These are phyloP conservation scores for Urtica urens DNA, from an alignment of 306 rosid genomes.

Conservation along the genomic window DNA sequence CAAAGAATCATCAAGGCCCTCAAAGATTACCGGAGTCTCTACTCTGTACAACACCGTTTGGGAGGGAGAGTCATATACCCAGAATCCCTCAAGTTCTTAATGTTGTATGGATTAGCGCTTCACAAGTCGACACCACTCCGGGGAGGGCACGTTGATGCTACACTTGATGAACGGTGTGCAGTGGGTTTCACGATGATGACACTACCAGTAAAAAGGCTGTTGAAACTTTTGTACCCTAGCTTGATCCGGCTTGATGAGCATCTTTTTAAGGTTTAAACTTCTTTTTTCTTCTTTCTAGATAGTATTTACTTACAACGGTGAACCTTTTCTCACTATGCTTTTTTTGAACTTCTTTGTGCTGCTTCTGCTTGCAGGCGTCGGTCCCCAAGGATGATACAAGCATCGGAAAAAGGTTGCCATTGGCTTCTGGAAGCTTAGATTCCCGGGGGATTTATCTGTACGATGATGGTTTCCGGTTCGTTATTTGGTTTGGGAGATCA, in stretches of 20 bases:
- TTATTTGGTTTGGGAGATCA: constrained; percentile 86
- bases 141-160: constrained; percentile 75
- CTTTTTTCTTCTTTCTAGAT: too few relatives aligned
- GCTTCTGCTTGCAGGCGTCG: constrained; percentile 35
- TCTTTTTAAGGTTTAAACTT: constrained; percentile 58
- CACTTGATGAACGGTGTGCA: constrained; percentile 84
- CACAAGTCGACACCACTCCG: constrained; percentile 76
- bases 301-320: too few relatives aligned
- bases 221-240: constrained; percentile 82
- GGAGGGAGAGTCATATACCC: constrained; percentile 89
- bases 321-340: too few relatives aligned
- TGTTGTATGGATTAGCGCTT: constrained; percentile 78
- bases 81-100: constrained; percentile 69
- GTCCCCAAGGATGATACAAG: constrained; percentile 37
- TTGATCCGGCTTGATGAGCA: constrained; percentile 71
- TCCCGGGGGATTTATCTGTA: constrained; percentile 73
- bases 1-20: constrained; percentile 75
- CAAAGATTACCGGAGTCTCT: constrained; percentile 77
- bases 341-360: constrained; percentile 22
- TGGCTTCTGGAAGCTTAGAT: constrained; percentile 75
- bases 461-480: constrained; percentile 75
- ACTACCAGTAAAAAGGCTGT: constrained; percentile 62
- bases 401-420: constrained; percentile 64
- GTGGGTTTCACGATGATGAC: constrained; percentile 80
- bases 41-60: constrained; percentile 91